phyloP scores from a whole-genome alignment of 1,284 basidiomycete species.

The Rhodotorula sp. region DNA sequence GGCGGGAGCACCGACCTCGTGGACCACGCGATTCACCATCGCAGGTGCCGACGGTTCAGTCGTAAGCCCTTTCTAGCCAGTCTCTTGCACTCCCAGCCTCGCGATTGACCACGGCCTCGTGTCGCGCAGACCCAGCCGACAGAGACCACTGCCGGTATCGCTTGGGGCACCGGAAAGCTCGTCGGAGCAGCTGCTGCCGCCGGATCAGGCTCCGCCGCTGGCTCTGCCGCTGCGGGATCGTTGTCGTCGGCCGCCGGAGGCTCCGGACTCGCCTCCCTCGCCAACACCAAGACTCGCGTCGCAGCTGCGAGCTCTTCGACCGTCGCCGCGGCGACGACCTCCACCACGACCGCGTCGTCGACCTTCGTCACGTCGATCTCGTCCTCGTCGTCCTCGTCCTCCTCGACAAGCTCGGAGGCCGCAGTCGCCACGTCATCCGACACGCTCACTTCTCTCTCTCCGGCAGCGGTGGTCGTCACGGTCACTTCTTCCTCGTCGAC shows the following conservation, averaged over 20 bases:
- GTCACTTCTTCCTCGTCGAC: neutral
- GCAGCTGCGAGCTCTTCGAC: neutral
- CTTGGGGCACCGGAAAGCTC: slow-evolving; percentile 13
- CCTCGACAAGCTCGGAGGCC: neutral
- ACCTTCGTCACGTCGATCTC: neutral
- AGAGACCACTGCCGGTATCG: slow-evolving; percentile 5
- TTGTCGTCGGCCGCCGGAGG: neutral
- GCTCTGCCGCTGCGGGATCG: neutral
- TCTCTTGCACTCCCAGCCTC: no score
- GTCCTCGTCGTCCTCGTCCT: neutral
- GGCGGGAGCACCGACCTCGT: slow-evolving; percentile 54
- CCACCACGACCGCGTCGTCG: neutral
- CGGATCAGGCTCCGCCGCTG: neutral
- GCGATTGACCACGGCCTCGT: no score
- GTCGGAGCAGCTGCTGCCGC: neutral
- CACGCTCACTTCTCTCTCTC: neutral
- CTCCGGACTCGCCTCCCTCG: neutral
- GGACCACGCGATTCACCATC: slow-evolving; percentile 82
- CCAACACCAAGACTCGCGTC: neutral
- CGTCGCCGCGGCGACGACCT: neutral
- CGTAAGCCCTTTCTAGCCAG: neutral
- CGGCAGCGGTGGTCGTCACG: neutral
- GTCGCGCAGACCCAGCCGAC: slow-evolving; percentile 21
- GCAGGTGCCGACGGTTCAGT: slow-evolving; percentile 56
- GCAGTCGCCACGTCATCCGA: neutral